Percentiles rank a stretch among this genome's conserved stretches.
Conservation (phyloP, 441 rosid species). For the Gossypium trilobum region DNA sequence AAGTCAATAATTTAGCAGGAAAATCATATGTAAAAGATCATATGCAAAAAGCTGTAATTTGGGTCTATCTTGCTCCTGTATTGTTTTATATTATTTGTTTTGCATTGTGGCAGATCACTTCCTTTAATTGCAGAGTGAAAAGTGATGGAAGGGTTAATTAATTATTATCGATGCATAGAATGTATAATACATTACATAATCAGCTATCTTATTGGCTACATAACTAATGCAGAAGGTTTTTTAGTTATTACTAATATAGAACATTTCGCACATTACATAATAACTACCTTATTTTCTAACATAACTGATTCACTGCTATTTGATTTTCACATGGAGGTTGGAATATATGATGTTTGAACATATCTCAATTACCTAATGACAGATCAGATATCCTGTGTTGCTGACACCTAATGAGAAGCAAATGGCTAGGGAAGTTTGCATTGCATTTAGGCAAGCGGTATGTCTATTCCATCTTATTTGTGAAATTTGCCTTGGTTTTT, state of each 20-base stretch:
- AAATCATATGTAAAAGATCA: background rate
- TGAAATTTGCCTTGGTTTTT: background rate
- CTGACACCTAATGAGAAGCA: slow-evolving; percentile 97
- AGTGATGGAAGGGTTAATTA: background rate
- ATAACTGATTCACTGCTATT: background rate
- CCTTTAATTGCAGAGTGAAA: background rate
- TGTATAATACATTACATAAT: background rate
- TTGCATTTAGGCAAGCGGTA: slow-evolving; percentile 96
- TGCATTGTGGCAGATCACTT: slow-evolving; percentile 3
- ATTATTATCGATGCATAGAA: background rate
- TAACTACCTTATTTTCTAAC: background rate
- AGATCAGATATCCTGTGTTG: slow-evolving; percentile 98
- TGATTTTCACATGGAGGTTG: background rate
- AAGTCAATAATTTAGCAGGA: background rate
- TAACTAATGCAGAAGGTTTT: background rate
- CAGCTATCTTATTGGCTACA: background rate
- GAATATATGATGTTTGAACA: background rate
- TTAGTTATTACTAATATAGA: background rate
- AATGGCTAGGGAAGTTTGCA: slow-evolving; percentile 98
- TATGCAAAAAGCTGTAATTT: background rate
- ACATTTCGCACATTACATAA: background rate
- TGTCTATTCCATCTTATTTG: slow-evolving; percentile 15
- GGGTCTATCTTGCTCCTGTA: background rate
- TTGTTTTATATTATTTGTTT: background rate
- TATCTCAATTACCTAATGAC: slow-evolving; percentile 12